Evolutionary conservation across 2,329 filamentous ascomycete species (phyloP).

Genomic region (Scytalidium sp.): DNA sequence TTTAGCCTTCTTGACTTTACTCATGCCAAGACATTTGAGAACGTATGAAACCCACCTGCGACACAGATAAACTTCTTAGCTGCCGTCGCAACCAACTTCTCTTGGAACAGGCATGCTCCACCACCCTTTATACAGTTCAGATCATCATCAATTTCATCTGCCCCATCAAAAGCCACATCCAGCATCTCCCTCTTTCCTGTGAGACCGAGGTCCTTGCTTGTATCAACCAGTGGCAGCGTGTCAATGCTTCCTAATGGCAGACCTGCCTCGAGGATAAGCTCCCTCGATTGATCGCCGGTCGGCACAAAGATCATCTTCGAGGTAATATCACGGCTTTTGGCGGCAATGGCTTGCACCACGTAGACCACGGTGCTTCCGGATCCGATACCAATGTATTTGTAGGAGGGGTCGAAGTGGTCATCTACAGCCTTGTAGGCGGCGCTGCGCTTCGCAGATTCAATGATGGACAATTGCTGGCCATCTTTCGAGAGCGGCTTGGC

Average conservation of each 20-base stretch:
- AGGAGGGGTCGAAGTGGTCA: constrained; percentile 63
- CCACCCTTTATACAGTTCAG: constrained; percentile 98
- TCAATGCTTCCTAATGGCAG: constrained; percentile 61
- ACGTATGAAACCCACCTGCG: constrained; percentile 56
- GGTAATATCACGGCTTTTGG: constrained; percentile 52
- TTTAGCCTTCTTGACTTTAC: constrained; percentile 4
- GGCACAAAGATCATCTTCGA: constrained; percentile 74
- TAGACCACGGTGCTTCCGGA: constrained; percentile 81
- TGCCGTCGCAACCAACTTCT: constrained; percentile 88
- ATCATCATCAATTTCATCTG: constrained; percentile 92
- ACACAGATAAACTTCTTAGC: constrained; percentile 86
- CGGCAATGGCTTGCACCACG: constrained; percentile 77
- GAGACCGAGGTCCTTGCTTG: constrained; percentile 23
- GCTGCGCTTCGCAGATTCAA: constrained; percentile 72
- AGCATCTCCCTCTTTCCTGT: constrained; percentile 49
- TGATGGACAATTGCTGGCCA: constrained; percentile 29
- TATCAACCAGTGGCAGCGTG: constrained; percentile 27
- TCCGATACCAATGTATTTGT: constrained; percentile 72
- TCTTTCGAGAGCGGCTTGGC: constrained; percentile 8
- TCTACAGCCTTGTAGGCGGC: constrained; percentile 72
- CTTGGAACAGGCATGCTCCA: constrained; percentile 95
- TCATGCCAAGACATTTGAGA: too few species aligned
- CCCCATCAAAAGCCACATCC: constrained; percentile 93
- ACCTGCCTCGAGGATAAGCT: constrained; percentile 78
- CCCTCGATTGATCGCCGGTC: constrained; percentile 87